Percentiles rank a stretch among this genome's conserved stretches.
These are phyloP conservation scores for Cicer yamashitae DNA, from an alignment of 306 rosid genomes.

Conservation along the genomic window DNA sequence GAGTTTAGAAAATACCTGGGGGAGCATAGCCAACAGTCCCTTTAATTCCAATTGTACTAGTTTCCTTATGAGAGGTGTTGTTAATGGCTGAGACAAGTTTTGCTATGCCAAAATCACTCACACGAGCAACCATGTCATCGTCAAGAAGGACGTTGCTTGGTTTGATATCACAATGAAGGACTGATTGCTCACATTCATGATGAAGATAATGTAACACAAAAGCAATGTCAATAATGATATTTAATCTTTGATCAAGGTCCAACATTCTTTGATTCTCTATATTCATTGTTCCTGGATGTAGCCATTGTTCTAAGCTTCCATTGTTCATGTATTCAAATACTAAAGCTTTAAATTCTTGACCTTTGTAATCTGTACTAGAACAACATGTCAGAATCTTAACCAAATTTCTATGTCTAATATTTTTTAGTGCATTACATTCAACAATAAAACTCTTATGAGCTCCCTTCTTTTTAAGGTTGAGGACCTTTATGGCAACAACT, in stretches of 20 bases:
- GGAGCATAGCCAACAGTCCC: slow-evolving; percentile 40
- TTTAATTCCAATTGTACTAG: slow-evolving; percentile 36
- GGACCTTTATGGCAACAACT: slow-evolving; percentile 37
- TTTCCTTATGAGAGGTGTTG: neutral
- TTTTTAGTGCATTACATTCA: slow-evolving; percentile 30
- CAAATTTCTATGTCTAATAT: slow-evolving; percentile 28
- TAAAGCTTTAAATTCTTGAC: slow-evolving; percentile 40
- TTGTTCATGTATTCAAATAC: slow-evolving; percentile 34
- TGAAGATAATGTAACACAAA: slow-evolving; percentile 39
- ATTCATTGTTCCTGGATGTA: neutral
- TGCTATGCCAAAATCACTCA: slow-evolving; percentile 41
- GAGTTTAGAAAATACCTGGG: slow-evolving; percentile 22
- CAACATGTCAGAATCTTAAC: slow-evolving; percentile 39
- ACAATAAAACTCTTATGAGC: slow-evolving; percentile 33
- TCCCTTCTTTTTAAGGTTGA: slow-evolving; percentile 34
- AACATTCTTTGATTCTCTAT: neutral
- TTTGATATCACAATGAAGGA: slow-evolving; percentile 41
- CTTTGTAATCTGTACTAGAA: slow-evolving; percentile 9
- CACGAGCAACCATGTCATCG: slow-evolving; percentile 17
- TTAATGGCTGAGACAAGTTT: slow-evolving; percentile 5
- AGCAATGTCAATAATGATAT: slow-evolving; percentile 27
- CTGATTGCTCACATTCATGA: neutral
- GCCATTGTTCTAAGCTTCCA: slow-evolving; percentile 39
- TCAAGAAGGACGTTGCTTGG: slow-evolving; percentile 42
- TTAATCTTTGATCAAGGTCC: slow-evolving; percentile 6